These are phyloP conservation scores for Globisporangium uncinulatum DNA, from an alignment of 352 stramenopile species.

Conservation along the genomic window DNA sequence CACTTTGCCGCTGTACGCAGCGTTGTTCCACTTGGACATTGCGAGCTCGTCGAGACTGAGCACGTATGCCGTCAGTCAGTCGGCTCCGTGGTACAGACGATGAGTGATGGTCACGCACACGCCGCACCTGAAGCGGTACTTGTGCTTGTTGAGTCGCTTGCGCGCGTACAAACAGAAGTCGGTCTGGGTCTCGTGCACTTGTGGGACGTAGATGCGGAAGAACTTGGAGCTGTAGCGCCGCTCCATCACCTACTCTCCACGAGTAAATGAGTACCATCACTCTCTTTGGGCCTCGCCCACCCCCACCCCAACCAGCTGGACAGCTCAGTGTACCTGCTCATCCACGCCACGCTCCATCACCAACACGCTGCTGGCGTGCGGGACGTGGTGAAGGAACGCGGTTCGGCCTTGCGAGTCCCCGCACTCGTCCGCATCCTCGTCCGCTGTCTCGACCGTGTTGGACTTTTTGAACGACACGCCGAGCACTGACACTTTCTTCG, in stretches of 20 bases:
- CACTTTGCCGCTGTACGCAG: conserved; percentile 57
- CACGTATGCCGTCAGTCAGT: neutral
- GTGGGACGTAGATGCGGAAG: conserved; percentile 70
- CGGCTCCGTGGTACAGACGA: too few relatives aligned
- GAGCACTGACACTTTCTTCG: conserved; percentile 12
- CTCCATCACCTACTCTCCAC: conserved; percentile 17
- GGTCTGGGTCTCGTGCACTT: conserved; percentile 59
- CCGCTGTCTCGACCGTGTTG: conserved; percentile 16
- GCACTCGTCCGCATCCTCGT: conserved; percentile 22
- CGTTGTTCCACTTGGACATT: conserved; percentile 58
- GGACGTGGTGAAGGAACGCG: conserved; percentile 65
- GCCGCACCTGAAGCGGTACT: conserved; percentile 65
- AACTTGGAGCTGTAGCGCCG: conserved; percentile 65
- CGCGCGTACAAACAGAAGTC: conserved; percentile 78
- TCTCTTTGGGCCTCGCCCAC: neutral
- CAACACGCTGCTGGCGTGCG: conserved; percentile 40
- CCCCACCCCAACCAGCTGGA: neutral
- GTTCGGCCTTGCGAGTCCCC: conserved; percentile 27
- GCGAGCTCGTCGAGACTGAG: conserved; percentile 24
- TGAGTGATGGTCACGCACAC: too few relatives aligned
- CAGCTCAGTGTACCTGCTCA: conserved; percentile 24
- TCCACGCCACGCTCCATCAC: conserved; percentile 60
- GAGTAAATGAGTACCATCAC: neutral
- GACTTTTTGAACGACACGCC: conserved; percentile 15
- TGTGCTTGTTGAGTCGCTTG: conserved; percentile 67